Percentiles rank a stretch among this genome's conserved stretches.
phyloP scores from a whole-genome alignment of 768 basidiomycete species.

The Coprinopsis sp. region DNA sequence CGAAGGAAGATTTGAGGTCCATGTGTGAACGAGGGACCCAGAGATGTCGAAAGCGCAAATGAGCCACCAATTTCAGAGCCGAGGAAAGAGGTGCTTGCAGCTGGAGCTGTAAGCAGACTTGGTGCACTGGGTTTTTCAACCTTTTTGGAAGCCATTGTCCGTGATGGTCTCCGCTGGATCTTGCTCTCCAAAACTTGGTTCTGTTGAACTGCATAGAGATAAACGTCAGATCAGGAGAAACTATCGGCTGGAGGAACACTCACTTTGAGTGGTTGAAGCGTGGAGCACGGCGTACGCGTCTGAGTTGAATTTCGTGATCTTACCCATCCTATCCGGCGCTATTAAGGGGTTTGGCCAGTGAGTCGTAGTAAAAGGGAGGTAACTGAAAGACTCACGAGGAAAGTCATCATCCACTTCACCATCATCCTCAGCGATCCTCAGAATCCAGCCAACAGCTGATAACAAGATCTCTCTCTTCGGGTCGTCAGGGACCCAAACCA shows the following conservation, averaged over 20 bases:
- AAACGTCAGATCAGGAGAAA: constrained; percentile 17
- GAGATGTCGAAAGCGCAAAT: constrained; percentile 56
- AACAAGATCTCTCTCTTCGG: constrained; percentile 53
- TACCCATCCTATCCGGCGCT: constrained; percentile 89
- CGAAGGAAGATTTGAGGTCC: constrained; percentile 83
- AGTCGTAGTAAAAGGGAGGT: constrained; percentile 3
- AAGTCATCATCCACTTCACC: constrained; percentile 99
- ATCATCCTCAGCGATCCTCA: constrained; percentile 93
- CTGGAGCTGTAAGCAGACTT: constrained; percentile 30
- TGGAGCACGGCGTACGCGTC: constrained; percentile 87
- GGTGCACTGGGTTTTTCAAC: constrained; percentile 37
- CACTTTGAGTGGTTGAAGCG: constrained; percentile 67
- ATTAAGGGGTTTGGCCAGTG: constrained; percentile 4
- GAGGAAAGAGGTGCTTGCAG: constrained; percentile 43
- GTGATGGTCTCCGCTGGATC: constrained; percentile 79
- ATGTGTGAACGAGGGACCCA: constrained; percentile 65
- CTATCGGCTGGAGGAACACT: constrained; percentile 15
- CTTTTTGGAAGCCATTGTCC: constrained; percentile 58
- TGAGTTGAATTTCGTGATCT: constrained; percentile 84
- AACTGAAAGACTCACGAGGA: constrained; percentile 60
- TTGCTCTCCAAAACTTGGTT: constrained; percentile 76
- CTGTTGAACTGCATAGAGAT: constrained; percentile 48
- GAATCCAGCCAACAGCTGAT: constrained; percentile 84
- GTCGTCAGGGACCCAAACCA: constrained; percentile 58
- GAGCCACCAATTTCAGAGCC: constrained; percentile 34